These are phyloP conservation scores for Lecanicillium sp. DNA, from an alignment of 2,329 filamentous ascomycete species.

Conservation along the genomic window DNA sequence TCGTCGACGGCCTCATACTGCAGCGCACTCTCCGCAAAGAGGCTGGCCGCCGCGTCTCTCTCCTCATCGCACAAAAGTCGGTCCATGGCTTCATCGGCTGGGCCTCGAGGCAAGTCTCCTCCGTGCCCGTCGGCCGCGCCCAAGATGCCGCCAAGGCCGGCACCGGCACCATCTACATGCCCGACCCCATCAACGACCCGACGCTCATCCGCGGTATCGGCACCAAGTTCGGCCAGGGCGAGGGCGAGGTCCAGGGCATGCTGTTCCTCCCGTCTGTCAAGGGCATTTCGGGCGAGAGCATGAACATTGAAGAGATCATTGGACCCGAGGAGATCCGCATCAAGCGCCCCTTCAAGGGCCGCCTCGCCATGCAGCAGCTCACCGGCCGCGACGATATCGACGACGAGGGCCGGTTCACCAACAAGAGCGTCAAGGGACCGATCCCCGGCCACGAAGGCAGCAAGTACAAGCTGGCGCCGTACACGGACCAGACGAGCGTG, in stretches of 20 bases:
- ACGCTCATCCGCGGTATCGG: slow-evolving; percentile 71
- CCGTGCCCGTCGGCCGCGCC: slow-evolving; percentile 87
- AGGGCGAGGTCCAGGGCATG: slow-evolving; percentile 73
- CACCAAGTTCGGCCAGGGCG: slow-evolving; percentile 69
- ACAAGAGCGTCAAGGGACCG: slow-evolving; percentile 46
- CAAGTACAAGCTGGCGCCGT: slow-evolving; percentile 81
- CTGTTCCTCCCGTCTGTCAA: slow-evolving; percentile 82
- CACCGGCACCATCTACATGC: slow-evolving; percentile 76
- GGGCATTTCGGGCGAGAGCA: slow-evolving; percentile 66
- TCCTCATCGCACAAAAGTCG: slow-evolving; percentile 92
- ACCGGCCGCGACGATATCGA: slow-evolving; percentile 72
- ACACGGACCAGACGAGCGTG: slow-evolving; percentile 89
- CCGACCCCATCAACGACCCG: slow-evolving; percentile 79
- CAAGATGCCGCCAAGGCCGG: slow-evolving; percentile 82
- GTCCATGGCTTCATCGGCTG: slow-evolving; percentile 91
- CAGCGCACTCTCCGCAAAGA: slow-evolving; percentile 86
- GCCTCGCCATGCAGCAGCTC: slow-evolving; percentile 69
- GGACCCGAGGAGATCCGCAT: slow-evolving; percentile 75
- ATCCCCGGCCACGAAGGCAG: slow-evolving; percentile 65
- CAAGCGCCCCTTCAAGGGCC: slow-evolving; percentile 81
- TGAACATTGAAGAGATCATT: slow-evolving; percentile 77
- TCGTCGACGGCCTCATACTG: slow-evolving; percentile 89
- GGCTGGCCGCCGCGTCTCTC: slow-evolving; percentile 80
- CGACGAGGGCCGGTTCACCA: slow-evolving; percentile 56
- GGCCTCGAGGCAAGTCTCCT: slow-evolving; percentile 76